Conservation (phyloP, 1,284 basidiomycete genomes). For the Fomes fomentarius region DNA sequence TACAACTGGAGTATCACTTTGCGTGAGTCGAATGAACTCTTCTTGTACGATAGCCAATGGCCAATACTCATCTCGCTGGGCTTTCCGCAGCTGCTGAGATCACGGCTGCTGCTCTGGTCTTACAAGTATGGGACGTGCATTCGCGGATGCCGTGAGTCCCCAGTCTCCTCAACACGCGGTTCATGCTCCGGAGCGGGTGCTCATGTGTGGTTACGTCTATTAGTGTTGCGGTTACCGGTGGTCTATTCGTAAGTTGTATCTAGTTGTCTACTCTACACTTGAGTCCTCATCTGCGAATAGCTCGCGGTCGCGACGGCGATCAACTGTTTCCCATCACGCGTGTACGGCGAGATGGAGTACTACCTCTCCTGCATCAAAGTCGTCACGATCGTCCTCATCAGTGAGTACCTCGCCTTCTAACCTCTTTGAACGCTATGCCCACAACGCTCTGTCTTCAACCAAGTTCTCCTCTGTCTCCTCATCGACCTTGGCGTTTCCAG, state of each 20-base stretch:
- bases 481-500: conserved; percentile 33
- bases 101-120: conserved; percentile 30
- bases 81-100: conserved; percentile 30
- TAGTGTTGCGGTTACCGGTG: background rate
- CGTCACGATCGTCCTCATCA: conserved; percentile 38
- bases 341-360: conserved; percentile 42
- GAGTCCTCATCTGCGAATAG: conserved; percentile 51
- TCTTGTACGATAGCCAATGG: too few species aligned
- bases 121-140: conserved; percentile 28
- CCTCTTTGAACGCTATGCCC: background rate
- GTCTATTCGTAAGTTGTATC: background rate
- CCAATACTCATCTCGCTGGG: background rate
- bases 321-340: conserved; percentile 32
- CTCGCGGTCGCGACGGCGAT: conserved; percentile 63
- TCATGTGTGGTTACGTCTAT: background rate
- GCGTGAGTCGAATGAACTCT: conserved; percentile 20
- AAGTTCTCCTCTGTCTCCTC: conserved; percentile 36
- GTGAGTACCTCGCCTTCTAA: conserved; percentile 16
- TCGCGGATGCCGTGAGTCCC: background rate
- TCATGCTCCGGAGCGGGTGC: too few species aligned
- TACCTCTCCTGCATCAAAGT: conserved; percentile 44
- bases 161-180: too few species aligned
- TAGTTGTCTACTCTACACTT: background rate
- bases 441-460: background rate
- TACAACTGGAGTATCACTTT: conserved; percentile 37